Base-by-base conservation (phyloP, 1,139 yeast species). In the Magnusiomyces tetraspermus region DNA sequence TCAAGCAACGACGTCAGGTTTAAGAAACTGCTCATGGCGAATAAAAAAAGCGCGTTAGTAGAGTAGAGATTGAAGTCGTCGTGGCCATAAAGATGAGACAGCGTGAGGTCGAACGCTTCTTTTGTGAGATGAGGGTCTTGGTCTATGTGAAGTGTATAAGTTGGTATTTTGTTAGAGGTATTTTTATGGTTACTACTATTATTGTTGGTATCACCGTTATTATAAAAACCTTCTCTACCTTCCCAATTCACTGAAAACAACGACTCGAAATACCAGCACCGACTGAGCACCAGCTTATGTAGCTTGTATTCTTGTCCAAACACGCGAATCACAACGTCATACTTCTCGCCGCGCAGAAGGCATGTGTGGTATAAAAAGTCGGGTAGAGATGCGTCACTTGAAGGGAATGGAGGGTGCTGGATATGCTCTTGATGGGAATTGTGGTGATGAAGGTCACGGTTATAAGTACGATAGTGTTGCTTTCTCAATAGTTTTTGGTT, bases 21-120 rank as follows among this genome's bases (percentile, higher is more conserved):
- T 38, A 78, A 61, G 58, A 72, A 78, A 51, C 73, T 77, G 0
- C 79, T 79, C 11, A 76, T 68, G 1, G 79, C 79, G 50, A 78
- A 69, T 66, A 76, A 63, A 24, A 67, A 68, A 52, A 70, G 65
- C 8, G 75, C 67, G 22, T 70, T 64, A 22, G 61, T 57, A 15
- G 60, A 60, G 49, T 72, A 76, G 15, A 64, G 62, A 15, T 61
- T 62, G 1, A 60, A 48, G 48, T 71, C 71, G 2, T 61, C 53
- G 1, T 70, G 71, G 2, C 80, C 80, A 56, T 77, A 77, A 5
- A 77, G 61, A 41, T 75, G 59, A 1, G 73, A 70, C 2, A 76
- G 59, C 0, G 75, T 76, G 40, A 73, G 61, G 48, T 76, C 79
- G 60, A 76, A 76, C 6, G 78, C 71, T 26, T 71, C 69, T 51